These are phyloP conservation scores for Linnemannia elongata DNA, from an alignment of 192 early-diverging fungal genomes.

Conservation along the genomic window DNA sequence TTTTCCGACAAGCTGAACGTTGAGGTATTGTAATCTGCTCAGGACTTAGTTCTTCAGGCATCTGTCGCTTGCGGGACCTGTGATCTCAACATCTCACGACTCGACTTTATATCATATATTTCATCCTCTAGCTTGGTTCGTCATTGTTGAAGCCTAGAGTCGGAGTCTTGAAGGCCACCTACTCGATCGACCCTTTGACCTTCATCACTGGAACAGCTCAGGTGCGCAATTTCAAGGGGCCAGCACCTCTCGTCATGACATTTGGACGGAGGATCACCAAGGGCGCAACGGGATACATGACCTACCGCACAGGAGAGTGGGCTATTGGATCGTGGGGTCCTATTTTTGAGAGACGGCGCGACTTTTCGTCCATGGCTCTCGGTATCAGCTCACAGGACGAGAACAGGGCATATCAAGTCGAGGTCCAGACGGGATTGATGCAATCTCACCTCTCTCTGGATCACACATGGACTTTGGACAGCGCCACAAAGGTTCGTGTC, in stretches of 20 bases:
- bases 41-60: not conserved
- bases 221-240: slow-evolving; percentile 66
- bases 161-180: slow-evolving; percentile 73
- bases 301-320: slow-evolving; percentile 84
- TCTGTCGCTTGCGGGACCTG: not conserved
- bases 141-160: slow-evolving; percentile 67
- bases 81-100: not conserved
- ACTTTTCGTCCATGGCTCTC: slow-evolving; percentile 66
- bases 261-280: slow-evolving; percentile 74
- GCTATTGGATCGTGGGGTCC: slow-evolving; percentile 75
- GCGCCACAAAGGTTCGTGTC: slow-evolving; percentile 57
- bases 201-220: slow-evolving; percentile 77
- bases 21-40: slow-evolving; percentile 65
- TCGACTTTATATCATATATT: not conserved
- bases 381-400: slow-evolving; percentile 62
- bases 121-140: slow-evolving; percentile 63
- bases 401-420: slow-evolving; percentile 59
- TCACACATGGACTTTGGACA: slow-evolving; percentile 62
- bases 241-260: slow-evolving; percentile 76
- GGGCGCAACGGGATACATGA: slow-evolving; percentile 79
- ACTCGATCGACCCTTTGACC: slow-evolving; percentile 62
- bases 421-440: slow-evolving; percentile 71
- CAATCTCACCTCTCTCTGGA: slow-evolving; percentile 65
- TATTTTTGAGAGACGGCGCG: slow-evolving; percentile 42
- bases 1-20: slow-evolving; percentile 77